Evolutionary conservation across 768 basidiomycete genomes (phyloP), one percentile per base, ranked within the genome.

Genomic region (Tylopilus balloui): DNA sequence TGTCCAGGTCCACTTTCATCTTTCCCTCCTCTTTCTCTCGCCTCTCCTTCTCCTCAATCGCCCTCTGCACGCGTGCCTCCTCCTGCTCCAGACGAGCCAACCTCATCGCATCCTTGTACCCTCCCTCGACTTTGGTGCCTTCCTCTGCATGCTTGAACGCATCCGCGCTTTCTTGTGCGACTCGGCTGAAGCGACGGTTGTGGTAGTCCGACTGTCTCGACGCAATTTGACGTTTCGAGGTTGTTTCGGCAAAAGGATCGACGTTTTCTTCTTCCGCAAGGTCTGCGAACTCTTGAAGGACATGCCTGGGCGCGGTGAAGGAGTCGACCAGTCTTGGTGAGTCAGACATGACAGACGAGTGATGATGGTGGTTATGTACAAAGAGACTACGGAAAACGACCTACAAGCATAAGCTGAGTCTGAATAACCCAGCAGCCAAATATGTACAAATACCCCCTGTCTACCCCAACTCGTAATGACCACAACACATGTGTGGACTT

Each of bases 81-180:
- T 98, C 96, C 70, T 90, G 87, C 77, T 98, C 93, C 68, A 99
- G 71, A 64, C 84, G 81, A 52, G 87, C 77, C 58, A 94, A 62
- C 63, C 92, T 78, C 96, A 98, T 99, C 12, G 92, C 89, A 64
- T 97, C 95, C 64, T 90, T 94, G 68, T 98, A 99, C 3, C 89
- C 88, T 39, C 92, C 91, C 62, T 92, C 90, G 1, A 78, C 77
- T 24, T 82, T 80, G 55, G 74, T 74, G 0, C 83, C 86, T 45
- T 86, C 88, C 51, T 81, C 80, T 3, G 62, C 75, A 31, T 83
- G 77, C 51, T 79, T 72, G 59, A 91, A 92, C 0, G 83, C 89
- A 69, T 92, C 88, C 9, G 78, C 80, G 46, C 90, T 88, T 35
- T 88, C 88, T 52, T 86, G 80, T 24, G 85, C 86, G 51, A 85